Base-by-base conservation (phyloP, 192 early-diverging fungal species). In the Oehlia diaphana region DNA sequence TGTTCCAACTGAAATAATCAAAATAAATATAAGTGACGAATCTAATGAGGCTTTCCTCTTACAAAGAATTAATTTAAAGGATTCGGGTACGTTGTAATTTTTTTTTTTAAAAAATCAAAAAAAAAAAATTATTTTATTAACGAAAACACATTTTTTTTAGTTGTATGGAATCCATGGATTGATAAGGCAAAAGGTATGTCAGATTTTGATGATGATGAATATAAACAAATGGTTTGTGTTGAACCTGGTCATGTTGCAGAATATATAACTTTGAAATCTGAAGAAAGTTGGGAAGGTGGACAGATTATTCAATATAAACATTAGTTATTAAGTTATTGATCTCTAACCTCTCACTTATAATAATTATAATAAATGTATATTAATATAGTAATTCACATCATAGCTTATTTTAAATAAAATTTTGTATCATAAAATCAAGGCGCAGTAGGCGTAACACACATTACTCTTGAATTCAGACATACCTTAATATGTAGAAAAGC, bases 131-230 rank as follows among this genome's bases (percentile, higher is more conserved):
- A 77, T 4, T 37, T 37, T 44, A 9, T 0, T 44, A 44, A 44
- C 9, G 42, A 44, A 44, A 44, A 9, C 7, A 44, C 9, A 81
- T 76, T 50, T 89, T 91, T 83, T 72, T 77, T 83, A 80, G 94
- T 98, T 50, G 92, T 98, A 39, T 99, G 97, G 97, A 99, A 99
- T 79, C 96, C 96, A 9, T 99, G 97, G 97, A 87, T 88, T 19
- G 94, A 94, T 49, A 97, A 95, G 86, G 93, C 97, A 13, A 83
- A 87, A 58, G 91, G 85, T n/a, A 94, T 99, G 93, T 89, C 87
- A 13, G 97, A 99, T 83, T 95, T 98, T 87, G 95, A 85, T 23
- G 89, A 97, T 83, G 92, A 91, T 35, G 96, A 96, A 80, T 97
- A 93, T 81, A 86, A 90, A 76, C 79, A 92, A 26, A 96, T 96